Percentiles rank a stretch among this genome's conserved stretches.
These are phyloP conservation scores for Eutrema heterophyllum DNA, from an alignment of 345 rosid species.

Conservation along the genomic window DNA sequence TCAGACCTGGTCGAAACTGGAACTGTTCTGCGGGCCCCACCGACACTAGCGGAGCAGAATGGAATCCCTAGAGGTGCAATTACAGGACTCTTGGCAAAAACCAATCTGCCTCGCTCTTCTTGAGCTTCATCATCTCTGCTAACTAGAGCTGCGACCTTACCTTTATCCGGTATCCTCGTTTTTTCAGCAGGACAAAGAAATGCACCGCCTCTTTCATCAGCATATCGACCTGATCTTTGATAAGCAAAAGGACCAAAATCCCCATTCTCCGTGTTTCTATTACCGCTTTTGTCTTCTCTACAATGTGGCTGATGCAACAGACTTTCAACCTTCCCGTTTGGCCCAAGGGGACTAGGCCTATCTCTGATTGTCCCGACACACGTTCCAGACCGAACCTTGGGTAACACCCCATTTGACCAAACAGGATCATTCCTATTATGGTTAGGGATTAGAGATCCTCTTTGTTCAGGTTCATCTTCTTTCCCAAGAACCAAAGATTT, in stretches of 20 bases:
- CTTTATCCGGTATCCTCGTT: slow-evolving; percentile 35
- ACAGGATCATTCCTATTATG: slow-evolving; percentile 54
- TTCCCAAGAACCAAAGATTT: slow-evolving; percentile 44
- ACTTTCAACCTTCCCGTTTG: slow-evolving; percentile 73
- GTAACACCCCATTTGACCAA: slow-evolving; percentile 80
- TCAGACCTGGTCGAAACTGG: slow-evolving; percentile 38
- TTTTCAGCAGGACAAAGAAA: slow-evolving; percentile 35
- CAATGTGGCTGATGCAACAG: slow-evolving; percentile 46
- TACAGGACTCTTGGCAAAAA: slow-evolving; percentile 47
- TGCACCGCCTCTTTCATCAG: slow-evolving; percentile 45
- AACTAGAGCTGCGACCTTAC: slow-evolving; percentile 31
- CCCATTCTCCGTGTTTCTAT: slow-evolving; percentile 54
- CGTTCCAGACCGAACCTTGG: slow-evolving; percentile 60
- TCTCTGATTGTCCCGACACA: slow-evolving; percentile 66
- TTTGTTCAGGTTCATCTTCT: slow-evolving; percentile 48
- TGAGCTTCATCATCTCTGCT: slow-evolving; percentile 48
- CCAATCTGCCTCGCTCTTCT: slow-evolving; percentile 39
- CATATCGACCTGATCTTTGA: slow-evolving; percentile 57
- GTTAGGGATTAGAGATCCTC: slow-evolving; percentile 42
- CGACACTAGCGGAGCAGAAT: slow-evolving; percentile 59
- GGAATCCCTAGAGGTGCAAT: slow-evolving; percentile 82
- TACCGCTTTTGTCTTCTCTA: slow-evolving; percentile 46
- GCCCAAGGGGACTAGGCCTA: slow-evolving; percentile 77
- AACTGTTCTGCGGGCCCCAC: slow-evolving; percentile 49
- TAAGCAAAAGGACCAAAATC: slow-evolving; percentile 57